A percentile compares a stretch with the other conserved stretches of the same genome.
phyloP scores from a whole-genome alignment of 2,329 filamentous ascomycete species.

The Fusarium sp. region DNA sequence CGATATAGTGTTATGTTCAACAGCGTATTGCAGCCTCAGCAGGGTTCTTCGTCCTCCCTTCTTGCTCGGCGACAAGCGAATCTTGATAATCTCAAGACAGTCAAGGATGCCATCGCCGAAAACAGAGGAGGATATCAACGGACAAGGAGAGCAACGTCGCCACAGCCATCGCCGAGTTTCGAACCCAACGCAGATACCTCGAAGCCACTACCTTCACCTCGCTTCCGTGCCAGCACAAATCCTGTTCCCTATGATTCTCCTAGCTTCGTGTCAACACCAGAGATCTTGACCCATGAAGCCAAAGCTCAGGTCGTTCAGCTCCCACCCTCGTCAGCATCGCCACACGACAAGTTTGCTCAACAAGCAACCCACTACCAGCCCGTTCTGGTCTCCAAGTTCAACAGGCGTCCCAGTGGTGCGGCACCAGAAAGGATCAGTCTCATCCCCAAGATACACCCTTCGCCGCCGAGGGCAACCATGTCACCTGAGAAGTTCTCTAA shows the following conservation, averaged over 20 bases:
- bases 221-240: slow-evolving; percentile 65
- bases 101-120: slow-evolving; percentile 58
- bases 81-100: slow-evolving; percentile 66
- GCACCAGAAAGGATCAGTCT: slow-evolving; percentile 19
- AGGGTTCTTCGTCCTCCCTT: slow-evolving; percentile 51
- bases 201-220: slow-evolving; percentile 50
- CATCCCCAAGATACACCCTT: slow-evolving; percentile 12
- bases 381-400: slow-evolving; percentile 43
- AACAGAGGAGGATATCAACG: slow-evolving; percentile 49
- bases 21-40: slow-evolving; percentile 68
- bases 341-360: slow-evolving; percentile 9
- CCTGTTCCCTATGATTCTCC: slow-evolving; percentile 62
- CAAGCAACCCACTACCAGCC: slow-evolving; percentile 17
- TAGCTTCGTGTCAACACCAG: slow-evolving; percentile 8
- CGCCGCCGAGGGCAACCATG: slow-evolving; percentile 21
- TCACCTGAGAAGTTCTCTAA: slow-evolving; percentile 7
- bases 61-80: slow-evolving; percentile 69
- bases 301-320: slow-evolving; percentile 31
- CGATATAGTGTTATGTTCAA: slow-evolving; percentile 96
- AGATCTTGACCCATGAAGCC: not conserved
- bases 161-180: slow-evolving; percentile 60
- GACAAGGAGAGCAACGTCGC: slow-evolving; percentile 61
- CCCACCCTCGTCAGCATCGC: slow-evolving; percentile 7
- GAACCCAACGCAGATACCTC: not conserved
- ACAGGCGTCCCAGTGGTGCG: slow-evolving; percentile 36